Evolutionary conservation across 2,329 filamentous ascomycete species (phyloP).

Genomic region (Biscogniauxia sp.): DNA sequence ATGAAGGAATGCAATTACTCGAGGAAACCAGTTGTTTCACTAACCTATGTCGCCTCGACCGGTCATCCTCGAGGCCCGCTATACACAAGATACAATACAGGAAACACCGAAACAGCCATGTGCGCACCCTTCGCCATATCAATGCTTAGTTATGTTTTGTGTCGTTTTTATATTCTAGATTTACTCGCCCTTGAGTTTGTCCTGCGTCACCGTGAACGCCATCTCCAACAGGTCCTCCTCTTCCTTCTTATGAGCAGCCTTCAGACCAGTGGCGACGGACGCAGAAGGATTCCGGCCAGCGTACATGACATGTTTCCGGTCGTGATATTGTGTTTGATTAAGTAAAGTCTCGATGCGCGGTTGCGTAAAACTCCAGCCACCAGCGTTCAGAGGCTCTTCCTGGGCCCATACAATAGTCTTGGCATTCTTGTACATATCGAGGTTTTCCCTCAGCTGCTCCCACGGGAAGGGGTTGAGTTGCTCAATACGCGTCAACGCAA

Average conservation of each 20-base stretch:
- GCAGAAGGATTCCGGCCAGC: slow-evolving; percentile 92
- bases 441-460: slow-evolving; percentile 93
- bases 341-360: slow-evolving; percentile 94
- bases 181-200: slow-evolving; percentile 68
- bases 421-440: slow-evolving; percentile 95
- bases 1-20: slow-evolving; percentile 26
- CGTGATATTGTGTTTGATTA: slow-evolving; percentile 88
- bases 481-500: slow-evolving; percentile 92
- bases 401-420: slow-evolving; percentile 97
- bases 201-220: slow-evolving; percentile 63
- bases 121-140: slow-evolving; percentile 15
- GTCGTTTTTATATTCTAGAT: slow-evolving; percentile 2
- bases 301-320: slow-evolving; percentile 95
- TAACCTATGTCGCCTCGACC: slow-evolving; percentile 30
- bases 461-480: slow-evolving; percentile 99
- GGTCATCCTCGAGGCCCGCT: slow-evolving; percentile 27
- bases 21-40: slow-evolving; percentile 18
- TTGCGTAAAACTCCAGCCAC: slow-evolving; percentile 96
- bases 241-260: slow-evolving; percentile 85
- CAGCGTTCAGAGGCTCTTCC: slow-evolving; percentile 96
- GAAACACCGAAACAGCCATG: slow-evolving; percentile 19
- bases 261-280: slow-evolving; percentile 89
- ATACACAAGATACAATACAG: slow-evolving; percentile 34
- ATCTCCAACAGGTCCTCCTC: slow-evolving; percentile 76
- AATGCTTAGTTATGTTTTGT: slow-evolving; percentile 12